Evolutionary conservation across 2,329 filamentous ascomycete genomes (phyloP).

Genomic region (Cytospora leucostoma): DNA sequence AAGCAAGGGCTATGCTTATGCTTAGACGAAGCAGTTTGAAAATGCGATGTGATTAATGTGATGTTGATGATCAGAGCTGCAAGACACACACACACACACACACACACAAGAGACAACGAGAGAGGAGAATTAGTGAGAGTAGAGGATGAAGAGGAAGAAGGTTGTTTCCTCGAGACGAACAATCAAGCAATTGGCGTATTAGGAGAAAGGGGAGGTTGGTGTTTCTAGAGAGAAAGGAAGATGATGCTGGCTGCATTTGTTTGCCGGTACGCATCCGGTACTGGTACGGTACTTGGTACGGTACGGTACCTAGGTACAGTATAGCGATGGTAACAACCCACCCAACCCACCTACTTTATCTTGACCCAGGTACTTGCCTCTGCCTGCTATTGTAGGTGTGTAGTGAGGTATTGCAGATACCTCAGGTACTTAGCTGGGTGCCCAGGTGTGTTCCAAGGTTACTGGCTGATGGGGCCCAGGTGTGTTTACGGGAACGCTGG

Average conservation of each 20-base stretch:
- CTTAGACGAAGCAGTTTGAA: constrained; percentile 15
- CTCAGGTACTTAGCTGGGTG: too few species aligned
- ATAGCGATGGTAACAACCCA: too few species aligned
- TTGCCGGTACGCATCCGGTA: too few species aligned
- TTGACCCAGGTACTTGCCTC: too few species aligned
- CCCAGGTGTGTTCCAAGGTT: too few species aligned
- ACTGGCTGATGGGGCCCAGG: too few species aligned
- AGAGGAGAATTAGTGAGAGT: not conserved
- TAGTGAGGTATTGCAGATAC: too few species aligned
- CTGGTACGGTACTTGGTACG: too few species aligned
- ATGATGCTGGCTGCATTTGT: not conserved
- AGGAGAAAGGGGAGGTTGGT: constrained; percentile 22
- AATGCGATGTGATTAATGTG: constrained; percentile 15
- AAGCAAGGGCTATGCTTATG: constrained; percentile 7
- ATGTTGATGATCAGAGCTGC: constrained; percentile 10
- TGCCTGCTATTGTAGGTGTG: too few species aligned
- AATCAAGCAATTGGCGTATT: constrained; percentile 18
- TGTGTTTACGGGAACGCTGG: not conserved
- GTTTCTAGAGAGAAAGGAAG: not conserved
- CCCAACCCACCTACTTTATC: too few species aligned
- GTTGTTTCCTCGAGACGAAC: constrained; percentile 2
- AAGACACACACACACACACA: not conserved
- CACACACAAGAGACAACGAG: constrained; percentile 6
- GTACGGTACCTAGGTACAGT: too few species aligned
- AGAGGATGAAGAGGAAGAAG: not conserved